A percentile compares a stretch with the other conserved stretches of the same genome.
Conservation (phyloP, 2,329 filamentous ascomycete genomes). For the Acephala macrosclerotiorum region DNA sequence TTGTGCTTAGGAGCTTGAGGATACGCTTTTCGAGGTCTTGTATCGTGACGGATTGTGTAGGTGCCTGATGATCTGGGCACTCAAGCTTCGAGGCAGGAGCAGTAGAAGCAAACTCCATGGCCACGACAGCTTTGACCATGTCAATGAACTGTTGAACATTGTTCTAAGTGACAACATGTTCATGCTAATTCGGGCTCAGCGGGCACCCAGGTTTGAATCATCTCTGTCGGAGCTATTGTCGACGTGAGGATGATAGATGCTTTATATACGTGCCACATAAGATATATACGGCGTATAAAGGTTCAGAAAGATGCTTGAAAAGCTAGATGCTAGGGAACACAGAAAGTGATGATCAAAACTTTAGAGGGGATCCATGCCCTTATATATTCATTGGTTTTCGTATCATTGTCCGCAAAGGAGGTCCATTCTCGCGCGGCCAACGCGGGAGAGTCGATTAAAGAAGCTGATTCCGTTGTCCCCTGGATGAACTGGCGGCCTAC, state of each 20-base stretch:
- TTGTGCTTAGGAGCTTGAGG: conserved; percentile 24
- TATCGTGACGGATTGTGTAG: conserved; percentile 17
- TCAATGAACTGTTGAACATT: conserved; percentile 21
- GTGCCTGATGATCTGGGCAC: neutral
- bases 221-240: conserved; percentile 27
- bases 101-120: conserved; percentile 29
- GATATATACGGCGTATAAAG: conserved; percentile 20
- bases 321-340: conserved; percentile 12
- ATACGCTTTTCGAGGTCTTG: conserved; percentile 18
- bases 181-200: conserved; percentile 14
- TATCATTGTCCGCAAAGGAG: conserved; percentile 12
- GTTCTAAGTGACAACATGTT: conserved; percentile 25
- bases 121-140: conserved; percentile 25
- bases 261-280: conserved; percentile 23
- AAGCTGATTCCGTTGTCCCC: conserved; percentile 17
- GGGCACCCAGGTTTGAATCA: conserved; percentile 25
- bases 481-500: conserved; percentile 14
- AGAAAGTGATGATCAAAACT: conserved; percentile 13
- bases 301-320: conserved; percentile 17
- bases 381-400: conserved; percentile 15
- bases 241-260: conserved; percentile 15
- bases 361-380: conserved; percentile 11
- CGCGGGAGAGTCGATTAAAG: conserved; percentile 19
- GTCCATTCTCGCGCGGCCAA: conserved; percentile 22
- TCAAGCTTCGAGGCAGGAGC: conserved; percentile 10